phyloP scores from a whole-genome alignment of 495 filamentous ascomycete species.

The Tetracladium marchalianum region DNA sequence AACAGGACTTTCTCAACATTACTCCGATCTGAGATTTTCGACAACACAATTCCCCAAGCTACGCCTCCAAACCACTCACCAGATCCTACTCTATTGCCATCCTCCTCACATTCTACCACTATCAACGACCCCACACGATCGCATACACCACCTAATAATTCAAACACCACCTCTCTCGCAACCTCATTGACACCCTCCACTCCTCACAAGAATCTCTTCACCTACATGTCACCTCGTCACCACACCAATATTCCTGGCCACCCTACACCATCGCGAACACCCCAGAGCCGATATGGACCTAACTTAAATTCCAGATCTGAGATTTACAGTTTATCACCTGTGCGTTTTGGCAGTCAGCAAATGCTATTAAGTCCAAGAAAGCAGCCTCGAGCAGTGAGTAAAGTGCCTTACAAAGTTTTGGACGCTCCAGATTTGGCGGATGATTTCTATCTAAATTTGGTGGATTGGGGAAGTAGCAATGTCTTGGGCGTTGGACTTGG shows the following conservation, averaged over 20 bases:
- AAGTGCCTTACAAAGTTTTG: conserved; percentile 94
- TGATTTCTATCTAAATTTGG: conserved; percentile 94
- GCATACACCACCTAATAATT: conserved; percentile 68
- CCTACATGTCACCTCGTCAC: conserved; percentile 74
- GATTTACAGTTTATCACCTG: conserved; percentile 86
- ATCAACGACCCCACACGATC: conserved; percentile 62
- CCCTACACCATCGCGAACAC: conserved; percentile 79
- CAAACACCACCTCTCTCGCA: conserved; percentile 46
- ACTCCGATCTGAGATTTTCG: conserved; percentile 83
- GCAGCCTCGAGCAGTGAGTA: conserved; percentile 78
- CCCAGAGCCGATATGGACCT: conserved; percentile 71
- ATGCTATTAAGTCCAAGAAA: conserved; percentile 86
- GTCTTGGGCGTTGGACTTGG: conserved; percentile 86
- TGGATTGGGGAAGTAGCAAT: conserved; percentile 97
- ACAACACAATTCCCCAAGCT: conserved; percentile 74
- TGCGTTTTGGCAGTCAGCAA: conserved; percentile 79
- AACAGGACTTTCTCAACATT: conserved; percentile 87
- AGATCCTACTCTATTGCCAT: conserved; percentile 44
- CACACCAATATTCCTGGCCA: conserved; percentile 55
- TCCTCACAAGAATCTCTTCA: conserved; percentile 94
- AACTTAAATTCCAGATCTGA: conserved; percentile 83
- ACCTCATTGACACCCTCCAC: conserved; percentile 79
- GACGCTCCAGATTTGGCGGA: conserved; percentile 94
- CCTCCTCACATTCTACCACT: conserved; percentile 41
- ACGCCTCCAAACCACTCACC: conserved; percentile 57